phyloP scores from a whole-genome alignment of 345 rosid genomes.

The Camelina sativa region DNA sequence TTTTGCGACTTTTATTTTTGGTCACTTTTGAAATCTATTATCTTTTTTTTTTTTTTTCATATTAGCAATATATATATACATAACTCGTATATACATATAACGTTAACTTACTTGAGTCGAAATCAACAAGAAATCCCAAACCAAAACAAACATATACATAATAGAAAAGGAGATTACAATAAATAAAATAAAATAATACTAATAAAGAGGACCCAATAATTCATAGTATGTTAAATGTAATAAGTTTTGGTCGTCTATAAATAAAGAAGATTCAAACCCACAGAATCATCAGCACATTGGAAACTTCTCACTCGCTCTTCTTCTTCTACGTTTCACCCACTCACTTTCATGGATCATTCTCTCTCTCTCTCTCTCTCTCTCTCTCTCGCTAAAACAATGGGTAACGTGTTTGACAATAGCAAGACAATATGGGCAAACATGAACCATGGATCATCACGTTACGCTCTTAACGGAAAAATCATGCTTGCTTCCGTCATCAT shows the following conservation, averaged over 20 bases:
- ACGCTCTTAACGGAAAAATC: slow-evolving; percentile 59
- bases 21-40: not conserved
- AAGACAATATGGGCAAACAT: slow-evolving; percentile 31
- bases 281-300: slow-evolving; percentile 16
- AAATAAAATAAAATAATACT: not conserved
- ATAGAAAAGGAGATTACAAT: not conserved
- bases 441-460: slow-evolving; percentile 29
- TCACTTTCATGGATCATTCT: not conserved
- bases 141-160: not conserved
- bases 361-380: not conserved
- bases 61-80: not conserved
- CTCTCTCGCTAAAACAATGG: slow-evolving; percentile 34
- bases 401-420: slow-evolving; percentile 5
- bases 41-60: too few species aligned
- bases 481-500: slow-evolving; percentile 59
- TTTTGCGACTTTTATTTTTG: too few species aligned
- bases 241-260: slow-evolving; percentile 29
- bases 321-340: slow-evolving; percentile 21
- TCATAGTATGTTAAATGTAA: too few species aligned
- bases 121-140: slow-evolving; percentile 14
- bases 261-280: slow-evolving; percentile 40
- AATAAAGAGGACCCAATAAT: slow-evolving; percentile 19
- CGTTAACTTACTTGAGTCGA: not conserved
- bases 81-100: not conserved
- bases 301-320: slow-evolving; percentile 21